phyloP scores from a whole-genome alignment of 1,139 yeast genomes.

The Yamadazyma triangularis region DNA sequence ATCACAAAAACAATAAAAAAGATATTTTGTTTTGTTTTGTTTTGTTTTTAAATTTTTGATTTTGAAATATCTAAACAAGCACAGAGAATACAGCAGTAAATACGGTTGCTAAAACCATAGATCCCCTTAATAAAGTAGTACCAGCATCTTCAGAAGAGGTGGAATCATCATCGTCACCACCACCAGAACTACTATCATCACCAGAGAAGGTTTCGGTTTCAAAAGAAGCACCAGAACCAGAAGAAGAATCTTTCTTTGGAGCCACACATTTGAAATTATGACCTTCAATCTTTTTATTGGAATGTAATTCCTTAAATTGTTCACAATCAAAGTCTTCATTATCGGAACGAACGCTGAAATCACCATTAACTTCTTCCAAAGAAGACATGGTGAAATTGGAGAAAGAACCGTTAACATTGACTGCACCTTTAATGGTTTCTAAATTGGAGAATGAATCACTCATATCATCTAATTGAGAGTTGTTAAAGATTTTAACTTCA shows the following conservation, averaged over 20 bases:
- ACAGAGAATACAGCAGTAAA: conserved; percentile 6
- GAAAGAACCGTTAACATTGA: conserved; percentile 36
- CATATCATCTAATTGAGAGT: conserved; percentile 36
- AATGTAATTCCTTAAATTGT: conserved; percentile 29
- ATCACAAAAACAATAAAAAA: too few species aligned
- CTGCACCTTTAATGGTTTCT: conserved; percentile 39
- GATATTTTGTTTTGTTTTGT: too few species aligned
- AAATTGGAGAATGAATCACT: conserved; percentile 26
- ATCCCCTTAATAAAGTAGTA: conserved; percentile 8
- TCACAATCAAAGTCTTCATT: conserved; percentile 38
- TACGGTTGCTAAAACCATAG: conserved; percentile 5
- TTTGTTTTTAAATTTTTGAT: too few species aligned
- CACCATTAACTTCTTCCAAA: conserved; percentile 41
- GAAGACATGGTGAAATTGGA: conserved; percentile 35
- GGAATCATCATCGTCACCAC: conserved; percentile 6
- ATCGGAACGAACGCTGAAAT: conserved; percentile 34
- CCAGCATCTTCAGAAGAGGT: conserved; percentile 9
- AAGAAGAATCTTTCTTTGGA: conserved; percentile 19
- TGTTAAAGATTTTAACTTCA: conserved; percentile 41
- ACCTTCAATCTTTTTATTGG: conserved; percentile 35
- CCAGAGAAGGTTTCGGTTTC: conserved; percentile 15
- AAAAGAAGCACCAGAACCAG: conserved; percentile 11
- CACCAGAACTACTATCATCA: conserved; percentile 6
- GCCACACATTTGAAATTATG: conserved; percentile 44
- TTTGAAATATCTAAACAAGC: conserved; percentile 7